These are phyloP conservation scores for Leishmania lainsoni DNA, from an alignment of 208 protist species.

Conservation along the genomic window DNA sequence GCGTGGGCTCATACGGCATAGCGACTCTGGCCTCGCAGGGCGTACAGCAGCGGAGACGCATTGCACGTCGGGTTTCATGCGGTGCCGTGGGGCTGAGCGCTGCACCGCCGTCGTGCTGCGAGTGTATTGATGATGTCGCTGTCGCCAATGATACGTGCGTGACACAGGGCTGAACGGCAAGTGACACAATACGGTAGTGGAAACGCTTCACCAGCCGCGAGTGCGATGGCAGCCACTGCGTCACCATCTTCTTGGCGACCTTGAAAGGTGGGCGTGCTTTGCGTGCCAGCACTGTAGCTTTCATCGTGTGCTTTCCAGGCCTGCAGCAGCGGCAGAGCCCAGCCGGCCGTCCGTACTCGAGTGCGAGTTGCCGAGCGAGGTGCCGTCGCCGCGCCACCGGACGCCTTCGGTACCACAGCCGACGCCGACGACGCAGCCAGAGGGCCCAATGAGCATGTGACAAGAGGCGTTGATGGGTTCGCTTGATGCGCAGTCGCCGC, in stretches of 20 bases:
- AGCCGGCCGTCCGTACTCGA: slow-evolving; percentile 27
- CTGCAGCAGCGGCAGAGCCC: slow-evolving; percentile 36
- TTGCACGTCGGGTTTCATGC: background rate
- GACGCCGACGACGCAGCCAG: slow-evolving; percentile 42
- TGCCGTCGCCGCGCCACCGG: slow-evolving; percentile 23
- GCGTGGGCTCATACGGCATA: slow-evolving; percentile 10
- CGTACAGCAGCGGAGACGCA: background rate
- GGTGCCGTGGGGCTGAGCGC: background rate
- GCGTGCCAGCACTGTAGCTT: background rate
- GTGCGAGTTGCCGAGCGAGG: slow-evolving; percentile 11
- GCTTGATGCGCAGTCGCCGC: slow-evolving; percentile 29
- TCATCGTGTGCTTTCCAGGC: background rate
- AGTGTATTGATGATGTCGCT: background rate
- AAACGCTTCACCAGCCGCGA: slow-evolving; percentile 43
- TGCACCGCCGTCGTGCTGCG: background rate
- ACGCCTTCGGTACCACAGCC: slow-evolving; percentile 46
- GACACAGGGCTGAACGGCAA: slow-evolving; percentile 17
- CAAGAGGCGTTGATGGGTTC: slow-evolving; percentile 41
- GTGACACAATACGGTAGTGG: slow-evolving; percentile 27
- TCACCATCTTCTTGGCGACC: background rate
- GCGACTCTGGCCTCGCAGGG: slow-evolving; percentile 1
- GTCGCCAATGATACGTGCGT: background rate
- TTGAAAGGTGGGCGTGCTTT: background rate
- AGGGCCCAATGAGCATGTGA: slow-evolving; percentile 48
- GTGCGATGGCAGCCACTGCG: slow-evolving; percentile 70